These are phyloP conservation scores for Globisporangium canariense DNA, from an alignment of 352 stramenopile genomes.

Conservation along the genomic window DNA sequence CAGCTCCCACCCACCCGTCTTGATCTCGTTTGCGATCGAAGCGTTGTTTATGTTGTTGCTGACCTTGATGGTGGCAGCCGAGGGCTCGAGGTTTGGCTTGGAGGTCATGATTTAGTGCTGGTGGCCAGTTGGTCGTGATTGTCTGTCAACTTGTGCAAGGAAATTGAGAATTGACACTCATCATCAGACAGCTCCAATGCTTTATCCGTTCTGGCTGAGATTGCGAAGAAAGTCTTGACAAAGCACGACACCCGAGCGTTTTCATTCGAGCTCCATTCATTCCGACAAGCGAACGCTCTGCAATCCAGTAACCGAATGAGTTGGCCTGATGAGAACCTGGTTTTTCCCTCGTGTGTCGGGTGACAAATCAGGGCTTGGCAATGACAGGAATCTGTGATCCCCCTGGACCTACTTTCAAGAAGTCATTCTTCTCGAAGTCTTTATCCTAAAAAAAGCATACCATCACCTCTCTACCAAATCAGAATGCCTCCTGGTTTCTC, in stretches of 20 bases:
- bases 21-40: slow-evolving; percentile 5
- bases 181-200: not conserved
- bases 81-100: not conserved
- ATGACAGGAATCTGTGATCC: not conserved
- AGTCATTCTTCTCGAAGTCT: no score
- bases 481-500: not conserved
- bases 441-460: not conserved
- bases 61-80: not conserved
- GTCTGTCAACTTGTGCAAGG: not conserved
- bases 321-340: not conserved
- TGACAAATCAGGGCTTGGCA: not conserved
- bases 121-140: not conserved
- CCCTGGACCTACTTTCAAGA: not conserved
- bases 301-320: not conserved
- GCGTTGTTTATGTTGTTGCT: not conserved
- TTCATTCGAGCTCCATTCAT: no score
- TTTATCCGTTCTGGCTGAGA: not conserved
- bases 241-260: no score
- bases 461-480: not conserved
- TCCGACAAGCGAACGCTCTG: no score
- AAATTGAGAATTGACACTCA: not conserved
- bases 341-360: not conserved
- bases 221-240: no score
- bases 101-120: slow-evolving; percentile 1
- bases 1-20: slow-evolving; percentile 22